phyloP scores from a whole-genome alignment of 192 early-diverging fungal species.

The Thamnidium elegans region DNA sequence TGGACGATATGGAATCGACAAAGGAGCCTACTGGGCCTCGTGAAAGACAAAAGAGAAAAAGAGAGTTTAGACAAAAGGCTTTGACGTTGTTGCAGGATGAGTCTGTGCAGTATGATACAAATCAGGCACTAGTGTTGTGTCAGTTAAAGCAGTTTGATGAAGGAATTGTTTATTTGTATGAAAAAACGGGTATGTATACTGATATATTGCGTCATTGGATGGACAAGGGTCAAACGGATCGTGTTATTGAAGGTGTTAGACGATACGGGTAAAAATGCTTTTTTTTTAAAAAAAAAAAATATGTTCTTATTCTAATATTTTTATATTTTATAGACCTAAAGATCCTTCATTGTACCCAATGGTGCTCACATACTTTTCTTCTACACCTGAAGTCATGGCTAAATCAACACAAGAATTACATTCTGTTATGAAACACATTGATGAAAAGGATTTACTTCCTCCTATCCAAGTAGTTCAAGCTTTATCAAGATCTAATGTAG shows the following conservation, averaged over 20 bases:
- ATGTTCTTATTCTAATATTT: not conserved
- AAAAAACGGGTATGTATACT: conserved; percentile 74
- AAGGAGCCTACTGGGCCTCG: not conserved
- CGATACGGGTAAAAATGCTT: conserved; percentile 53
- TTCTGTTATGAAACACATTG: conserved; percentile 79
- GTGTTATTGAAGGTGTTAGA: conserved; percentile 59
- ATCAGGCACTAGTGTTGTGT: conserved; percentile 90
- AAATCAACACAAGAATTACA: conserved; percentile 57
- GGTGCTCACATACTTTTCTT: conserved; percentile 71
- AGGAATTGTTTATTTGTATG: conserved; percentile 85
- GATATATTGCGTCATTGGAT: conserved; percentile 74
- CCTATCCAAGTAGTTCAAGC: conserved; percentile 90
- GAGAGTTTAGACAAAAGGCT: conserved; percentile 52
- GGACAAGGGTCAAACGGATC: conserved; percentile 62
- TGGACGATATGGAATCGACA: conserved; percentile 39
- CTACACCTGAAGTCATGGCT: conserved; percentile 57
- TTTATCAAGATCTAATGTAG: conserved; percentile 70
- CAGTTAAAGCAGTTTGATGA: conserved; percentile 80
- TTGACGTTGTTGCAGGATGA: conserved; percentile 69
- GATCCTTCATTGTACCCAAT: conserved; percentile 69
- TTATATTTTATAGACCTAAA: conserved; percentile 40
- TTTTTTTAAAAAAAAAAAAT: not conserved
- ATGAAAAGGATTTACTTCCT: conserved; percentile 79
- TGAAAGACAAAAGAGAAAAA: conserved; percentile 16
- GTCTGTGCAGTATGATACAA: conserved; percentile 77